A percentile compares a stretch with the other conserved stretches of the same genome.
These are phyloP conservation scores for Neurospora sp. DNA, from an alignment of 495 filamentous ascomycete genomes.

Conservation along the genomic window DNA sequence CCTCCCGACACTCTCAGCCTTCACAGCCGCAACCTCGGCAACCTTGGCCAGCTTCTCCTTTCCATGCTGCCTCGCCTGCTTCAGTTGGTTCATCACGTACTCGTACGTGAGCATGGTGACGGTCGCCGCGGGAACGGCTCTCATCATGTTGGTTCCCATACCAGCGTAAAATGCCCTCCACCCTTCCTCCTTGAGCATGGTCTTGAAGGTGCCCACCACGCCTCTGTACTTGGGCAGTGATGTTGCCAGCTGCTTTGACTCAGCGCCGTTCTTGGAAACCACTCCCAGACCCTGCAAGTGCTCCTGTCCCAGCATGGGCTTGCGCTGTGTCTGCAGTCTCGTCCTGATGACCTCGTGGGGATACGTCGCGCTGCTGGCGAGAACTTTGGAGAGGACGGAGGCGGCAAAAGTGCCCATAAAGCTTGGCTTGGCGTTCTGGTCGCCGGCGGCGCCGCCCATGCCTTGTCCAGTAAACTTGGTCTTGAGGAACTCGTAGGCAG, in stretches of 20 bases:
- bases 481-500: slow-evolving; percentile 89
- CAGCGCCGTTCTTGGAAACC: slow-evolving; percentile 1
- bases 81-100: slow-evolving; percentile 55
- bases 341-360: slow-evolving; percentile 94
- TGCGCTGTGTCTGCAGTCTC: slow-evolving; percentile 76
- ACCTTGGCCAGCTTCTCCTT: slow-evolving; percentile 16
- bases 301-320: slow-evolving; percentile 45
- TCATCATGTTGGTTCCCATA: slow-evolving; percentile 95
- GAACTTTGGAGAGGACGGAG: slow-evolving; percentile 89
- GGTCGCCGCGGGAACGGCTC: slow-evolving; percentile 87
- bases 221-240: slow-evolving; percentile 62
- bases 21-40: not conserved
- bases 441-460: slow-evolving; percentile 52
- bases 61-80: slow-evolving; percentile 23
- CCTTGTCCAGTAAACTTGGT: slow-evolving; percentile 77
- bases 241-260: not conserved
- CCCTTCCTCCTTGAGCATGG: slow-evolving; percentile 82
- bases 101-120: slow-evolving; percentile 98
- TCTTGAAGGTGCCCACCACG: slow-evolving; percentile 69
- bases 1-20: not conserved
- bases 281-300: slow-evolving; percentile 55
- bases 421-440: slow-evolving; percentile 26
- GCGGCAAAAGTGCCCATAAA: slow-evolving; percentile 69
- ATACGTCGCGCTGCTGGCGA: slow-evolving; percentile 91
- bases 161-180: slow-evolving; percentile 96